Conservation (phyloP, 495 filamentous ascomycete species). For the Pseudotulostoma volvatum region DNA sequence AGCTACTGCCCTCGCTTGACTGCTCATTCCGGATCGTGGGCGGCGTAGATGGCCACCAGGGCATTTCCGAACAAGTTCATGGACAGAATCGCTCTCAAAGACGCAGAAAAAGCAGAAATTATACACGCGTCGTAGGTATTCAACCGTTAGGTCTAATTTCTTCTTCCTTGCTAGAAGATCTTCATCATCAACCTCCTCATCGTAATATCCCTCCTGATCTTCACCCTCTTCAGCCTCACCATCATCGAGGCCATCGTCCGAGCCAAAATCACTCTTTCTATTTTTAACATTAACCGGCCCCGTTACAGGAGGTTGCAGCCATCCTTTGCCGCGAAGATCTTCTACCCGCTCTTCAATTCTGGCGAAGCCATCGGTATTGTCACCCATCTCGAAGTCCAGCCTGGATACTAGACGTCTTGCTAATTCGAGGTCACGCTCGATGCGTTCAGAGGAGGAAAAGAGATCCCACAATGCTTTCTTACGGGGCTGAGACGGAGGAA, state of each 20-base stretch:
- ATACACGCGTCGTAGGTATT: slow-evolving; percentile 90
- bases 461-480: slow-evolving; percentile 98
- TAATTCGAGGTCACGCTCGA: slow-evolving; percentile 69
- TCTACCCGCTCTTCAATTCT: slow-evolving; percentile 81
- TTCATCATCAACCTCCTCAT: slow-evolving; percentile 78
- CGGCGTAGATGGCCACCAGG: slow-evolving; percentile 91
- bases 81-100: slow-evolving; percentile 92
- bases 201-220: slow-evolving; percentile 50
- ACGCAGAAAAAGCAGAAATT: slow-evolving; percentile 99
- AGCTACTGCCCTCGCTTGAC: slow-evolving; percentile 68
- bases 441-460: slow-evolving; percentile 76
- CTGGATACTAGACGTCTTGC: slow-evolving; percentile 58
- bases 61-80: slow-evolving; percentile 88
- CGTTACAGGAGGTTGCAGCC: slow-evolving; percentile 50
- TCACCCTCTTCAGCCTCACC: slow-evolving; percentile 56
- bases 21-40: slow-evolving; percentile 66
- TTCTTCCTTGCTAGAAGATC: slow-evolving; percentile 89
- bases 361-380: slow-evolving; percentile 45
- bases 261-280: slow-evolving; percentile 38
- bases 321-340: slow-evolving; percentile 52
- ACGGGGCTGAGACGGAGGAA: slow-evolving; percentile 64
- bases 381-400: slow-evolving; percentile 64
- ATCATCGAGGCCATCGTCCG: slow-evolving; percentile 54
- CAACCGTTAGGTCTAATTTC: slow-evolving; percentile 85
- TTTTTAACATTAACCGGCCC: slow-evolving; percentile 42